phyloP scores from a whole-genome alignment of 495 filamentous ascomycete species.

The Penicillium subrubescens region DNA sequence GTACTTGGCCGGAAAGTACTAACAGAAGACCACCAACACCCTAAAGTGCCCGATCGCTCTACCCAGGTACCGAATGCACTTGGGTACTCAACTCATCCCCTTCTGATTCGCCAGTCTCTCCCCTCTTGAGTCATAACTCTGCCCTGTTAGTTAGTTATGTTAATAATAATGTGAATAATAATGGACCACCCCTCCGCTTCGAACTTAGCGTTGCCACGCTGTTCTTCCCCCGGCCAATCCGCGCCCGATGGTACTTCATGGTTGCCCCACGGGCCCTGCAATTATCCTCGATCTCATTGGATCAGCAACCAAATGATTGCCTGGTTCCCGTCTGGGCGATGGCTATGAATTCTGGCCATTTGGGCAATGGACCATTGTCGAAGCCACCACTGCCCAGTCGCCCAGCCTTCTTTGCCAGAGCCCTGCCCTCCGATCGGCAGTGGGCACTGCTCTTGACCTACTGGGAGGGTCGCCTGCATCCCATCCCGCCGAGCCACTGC shows the following conservation, averaged over 20 bases:
- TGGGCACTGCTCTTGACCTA: slow-evolving; percentile 13
- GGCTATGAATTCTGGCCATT: neutral
- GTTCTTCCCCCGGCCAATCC: slow-evolving; percentile 22
- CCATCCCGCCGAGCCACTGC: neutral
- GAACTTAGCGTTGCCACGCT: slow-evolving; percentile 24
- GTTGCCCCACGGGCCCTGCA: neutral
- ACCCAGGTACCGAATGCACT: too few relatives aligned
- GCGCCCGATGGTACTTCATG: neutral
- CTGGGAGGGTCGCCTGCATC: slow-evolving; percentile 12
- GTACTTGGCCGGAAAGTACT: too few relatives aligned
- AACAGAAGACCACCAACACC: neutral
- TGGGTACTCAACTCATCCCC: neutral
- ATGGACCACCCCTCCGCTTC: neutral
- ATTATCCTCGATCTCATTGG: slow-evolving; percentile 15
- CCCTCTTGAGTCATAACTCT: slow-evolving; percentile 1
- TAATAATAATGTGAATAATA: neutral
- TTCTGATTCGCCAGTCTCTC: neutral
- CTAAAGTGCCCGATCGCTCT: neutral
- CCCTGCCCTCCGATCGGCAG: slow-evolving; percentile 12
- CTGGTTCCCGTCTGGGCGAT: neutral
- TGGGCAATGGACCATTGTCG: neutral
- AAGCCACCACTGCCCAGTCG: neutral
- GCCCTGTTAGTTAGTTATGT: neutral
- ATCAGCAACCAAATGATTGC: neutral
- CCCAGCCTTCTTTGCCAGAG: neutral